Conservation (phyloP, 352 stramenopile species). For the Peronospora destructor region DNA sequence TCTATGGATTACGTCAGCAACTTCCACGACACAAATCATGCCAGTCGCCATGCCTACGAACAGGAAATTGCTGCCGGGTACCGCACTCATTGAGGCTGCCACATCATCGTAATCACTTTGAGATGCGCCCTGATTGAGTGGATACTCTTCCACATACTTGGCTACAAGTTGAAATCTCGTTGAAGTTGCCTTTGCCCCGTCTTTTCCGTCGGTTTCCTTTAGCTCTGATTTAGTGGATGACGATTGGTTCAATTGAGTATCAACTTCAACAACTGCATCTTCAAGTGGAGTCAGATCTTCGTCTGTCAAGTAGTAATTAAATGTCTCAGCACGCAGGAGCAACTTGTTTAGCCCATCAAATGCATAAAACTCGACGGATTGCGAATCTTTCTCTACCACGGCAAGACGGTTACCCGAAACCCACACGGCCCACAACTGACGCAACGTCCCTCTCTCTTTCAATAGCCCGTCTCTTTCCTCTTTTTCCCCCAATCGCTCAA, state of each 20-base stretch:
- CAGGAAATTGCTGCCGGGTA: constrained; percentile 48
- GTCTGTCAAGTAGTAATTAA: not conserved
- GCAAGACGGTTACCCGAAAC: constrained; percentile 46
- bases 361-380: constrained; percentile 62
- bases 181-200: constrained; percentile 10
- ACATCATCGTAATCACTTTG: constrained; percentile 43
- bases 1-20: constrained; percentile 14
- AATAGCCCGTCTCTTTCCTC: constrained; percentile 2
- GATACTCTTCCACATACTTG: constrained; percentile 46
- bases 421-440: constrained; percentile 51
- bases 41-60: constrained; percentile 74
- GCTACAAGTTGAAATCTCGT: constrained; percentile 19
- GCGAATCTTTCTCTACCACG: constrained; percentile 51
- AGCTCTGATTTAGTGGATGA: constrained; percentile 13
- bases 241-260: constrained; percentile 21
- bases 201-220: constrained; percentile 8
- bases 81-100: constrained; percentile 36
- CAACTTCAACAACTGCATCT: constrained; percentile 4
- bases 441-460: constrained; percentile 20
- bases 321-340: constrained; percentile 15
- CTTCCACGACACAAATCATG: constrained; percentile 59
- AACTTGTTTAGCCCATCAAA: constrained; percentile 46
- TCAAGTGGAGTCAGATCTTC: not conserved
- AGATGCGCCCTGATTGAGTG: constrained; percentile 49
- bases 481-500: constrained; percentile 11